phyloP scores from a whole-genome alignment of 305 asterid species.

The Caryopteris hybrid region DNA sequence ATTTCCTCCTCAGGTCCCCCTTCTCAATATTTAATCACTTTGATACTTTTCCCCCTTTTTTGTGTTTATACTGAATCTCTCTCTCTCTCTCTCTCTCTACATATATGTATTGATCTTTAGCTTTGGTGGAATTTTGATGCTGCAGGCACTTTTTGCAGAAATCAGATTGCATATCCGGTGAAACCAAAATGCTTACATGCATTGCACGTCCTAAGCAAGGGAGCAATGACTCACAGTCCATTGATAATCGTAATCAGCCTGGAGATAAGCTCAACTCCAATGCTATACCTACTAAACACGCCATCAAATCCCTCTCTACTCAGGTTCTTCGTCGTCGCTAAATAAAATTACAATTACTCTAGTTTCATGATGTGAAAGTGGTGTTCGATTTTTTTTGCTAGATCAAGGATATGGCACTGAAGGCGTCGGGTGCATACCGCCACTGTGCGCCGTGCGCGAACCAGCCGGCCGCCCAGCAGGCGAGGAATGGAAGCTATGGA shows the following conservation, averaged over 20 bases:
- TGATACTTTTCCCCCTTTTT: background rate
- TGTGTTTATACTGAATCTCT: background rate
- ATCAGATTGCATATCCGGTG: background rate
- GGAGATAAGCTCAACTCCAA: slow-evolving; percentile 14
- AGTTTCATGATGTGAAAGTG: background rate
- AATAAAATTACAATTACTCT: background rate
- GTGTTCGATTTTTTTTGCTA: slow-evolving; percentile 15
- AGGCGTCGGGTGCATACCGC: slow-evolving; percentile 92
- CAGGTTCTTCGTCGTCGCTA: slow-evolving; percentile 14
- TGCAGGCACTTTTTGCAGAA: background rate
- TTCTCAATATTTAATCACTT: slow-evolving; percentile 2
- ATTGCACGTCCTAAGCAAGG: slow-evolving; percentile 54
- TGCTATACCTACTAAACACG: slow-evolving; percentile 28
- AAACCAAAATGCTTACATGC: slow-evolving; percentile 54
- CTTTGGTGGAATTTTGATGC: background rate
- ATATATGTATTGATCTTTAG: background rate
- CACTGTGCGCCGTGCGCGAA: slow-evolving; percentile 75
- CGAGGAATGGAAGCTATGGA: slow-evolving; percentile 25
- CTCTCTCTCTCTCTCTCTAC: background rate
- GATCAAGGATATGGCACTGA: slow-evolving; percentile 94
- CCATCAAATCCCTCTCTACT: slow-evolving; percentile 39
- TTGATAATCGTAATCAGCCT: slow-evolving; percentile 22
- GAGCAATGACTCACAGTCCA: slow-evolving; percentile 29
- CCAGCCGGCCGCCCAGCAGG: slow-evolving; percentile 37
- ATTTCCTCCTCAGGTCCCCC: background rate